Evolutionary conservation across 2,329 filamentous ascomycete species (phyloP).

Genomic region (Penicillium sp.): DNA sequence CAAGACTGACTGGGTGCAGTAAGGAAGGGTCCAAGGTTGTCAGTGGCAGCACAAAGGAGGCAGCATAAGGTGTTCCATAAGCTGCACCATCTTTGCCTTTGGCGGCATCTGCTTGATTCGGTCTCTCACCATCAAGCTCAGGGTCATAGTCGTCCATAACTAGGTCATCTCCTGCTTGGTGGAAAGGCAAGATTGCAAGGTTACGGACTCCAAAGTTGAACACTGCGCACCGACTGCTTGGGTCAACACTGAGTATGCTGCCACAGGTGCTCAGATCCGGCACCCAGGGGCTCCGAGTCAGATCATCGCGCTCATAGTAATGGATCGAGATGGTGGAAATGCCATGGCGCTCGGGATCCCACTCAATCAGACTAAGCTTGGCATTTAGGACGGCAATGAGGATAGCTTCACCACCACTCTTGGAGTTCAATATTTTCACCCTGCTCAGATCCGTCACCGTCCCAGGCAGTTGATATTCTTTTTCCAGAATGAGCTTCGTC

Average conservation of each 20-base stretch:
- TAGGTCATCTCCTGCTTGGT: constrained; percentile 82
- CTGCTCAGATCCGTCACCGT: constrained; percentile 82
- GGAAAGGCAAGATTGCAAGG: constrained; percentile 91
- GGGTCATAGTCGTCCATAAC: constrained; percentile 92
- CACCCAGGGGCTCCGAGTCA: constrained; percentile 81
- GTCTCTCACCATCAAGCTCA: constrained; percentile 73
- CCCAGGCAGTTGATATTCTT: constrained; percentile 82
- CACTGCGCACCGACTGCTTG: constrained; percentile 88
- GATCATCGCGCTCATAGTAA: constrained; percentile 95
- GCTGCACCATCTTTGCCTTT: constrained; percentile 42
- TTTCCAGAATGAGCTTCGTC: constrained; percentile 80
- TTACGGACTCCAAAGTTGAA: constrained; percentile 90
- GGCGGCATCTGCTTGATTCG: constrained; percentile 49
- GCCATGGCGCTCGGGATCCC: constrained; percentile 80
- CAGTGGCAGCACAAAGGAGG: constrained; percentile 91
- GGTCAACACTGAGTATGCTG: constrained; percentile 86
- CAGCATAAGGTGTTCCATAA: constrained; percentile 73
- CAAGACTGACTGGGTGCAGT: constrained; percentile 86
- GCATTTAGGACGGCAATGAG: constrained; percentile 87
- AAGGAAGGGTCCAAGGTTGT: constrained; percentile 86
- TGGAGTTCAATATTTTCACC: constrained; percentile 73
- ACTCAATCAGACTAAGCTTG: constrained; percentile 90
- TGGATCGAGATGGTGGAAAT: constrained; percentile 93
- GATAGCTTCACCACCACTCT: constrained; percentile 81
- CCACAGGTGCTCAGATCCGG: constrained; percentile 74